phyloP scores from a whole-genome alignment of 2,329 filamentous ascomycete species.

The Podosphaera xanthii region DNA sequence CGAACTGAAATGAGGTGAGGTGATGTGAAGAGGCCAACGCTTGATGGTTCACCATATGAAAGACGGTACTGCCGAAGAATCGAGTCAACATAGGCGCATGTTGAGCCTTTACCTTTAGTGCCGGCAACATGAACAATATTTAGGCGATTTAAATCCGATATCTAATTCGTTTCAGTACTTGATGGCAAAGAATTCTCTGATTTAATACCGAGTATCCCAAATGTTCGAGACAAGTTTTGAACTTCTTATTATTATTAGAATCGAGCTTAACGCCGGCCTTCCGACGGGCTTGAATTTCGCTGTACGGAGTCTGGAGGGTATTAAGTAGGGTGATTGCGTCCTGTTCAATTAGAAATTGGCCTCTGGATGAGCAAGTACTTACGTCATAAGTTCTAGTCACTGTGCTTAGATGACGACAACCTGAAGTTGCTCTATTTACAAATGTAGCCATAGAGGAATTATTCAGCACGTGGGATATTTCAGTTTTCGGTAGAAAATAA shows the following conservation, averaged over 20 bases:
- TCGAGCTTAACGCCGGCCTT: conserved; percentile 53
- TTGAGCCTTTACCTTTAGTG: conserved; percentile 58
- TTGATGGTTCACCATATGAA: conserved; percentile 10
- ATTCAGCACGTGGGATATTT: no score
- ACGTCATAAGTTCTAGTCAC: conserved; percentile 4
- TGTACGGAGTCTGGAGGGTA: conserved; percentile 71
- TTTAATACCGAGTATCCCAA: conserved; percentile 45
- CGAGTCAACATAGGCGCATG: conserved; percentile 42
- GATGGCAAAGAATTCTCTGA: no score
- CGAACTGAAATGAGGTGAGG: conserved; percentile 45
- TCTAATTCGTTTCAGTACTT: conserved; percentile 3
- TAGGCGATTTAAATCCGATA: conserved; percentile 25
- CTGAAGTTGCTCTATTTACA: no score
- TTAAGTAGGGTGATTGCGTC: conserved; percentile 74
- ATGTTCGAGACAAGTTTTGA: conserved; percentile 52
- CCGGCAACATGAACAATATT: conserved; percentile 50
- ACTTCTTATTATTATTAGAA: conserved; percentile 53
- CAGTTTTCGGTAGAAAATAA: no score
- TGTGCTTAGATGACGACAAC: no score
- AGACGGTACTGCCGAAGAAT: conserved; percentile 31
- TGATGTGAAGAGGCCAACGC: conserved; percentile 42
- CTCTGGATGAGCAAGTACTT: not conserved
- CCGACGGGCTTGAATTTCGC: conserved; percentile 53
- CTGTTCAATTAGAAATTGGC: conserved; percentile 21
- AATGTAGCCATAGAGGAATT: no score